Conservation (phyloP, 1,139 yeast species). For the Pichia norvegensis region DNA sequence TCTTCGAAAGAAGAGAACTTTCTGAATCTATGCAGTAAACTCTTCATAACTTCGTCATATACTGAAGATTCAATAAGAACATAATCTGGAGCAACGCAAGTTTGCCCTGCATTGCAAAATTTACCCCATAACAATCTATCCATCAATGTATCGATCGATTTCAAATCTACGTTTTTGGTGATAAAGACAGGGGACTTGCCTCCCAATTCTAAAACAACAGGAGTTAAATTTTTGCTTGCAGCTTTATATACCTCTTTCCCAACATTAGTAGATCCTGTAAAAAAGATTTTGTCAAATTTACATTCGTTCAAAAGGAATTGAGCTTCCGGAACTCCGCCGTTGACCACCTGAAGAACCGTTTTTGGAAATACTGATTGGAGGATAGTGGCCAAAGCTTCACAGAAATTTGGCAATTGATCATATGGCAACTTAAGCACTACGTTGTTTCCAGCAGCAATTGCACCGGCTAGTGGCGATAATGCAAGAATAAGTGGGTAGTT, state of each 20-base stretch:
- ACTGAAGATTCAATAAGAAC: conserved; percentile 54
- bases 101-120: conserved; percentile 79
- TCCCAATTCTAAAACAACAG: conserved; percentile 76
- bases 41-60: conserved; percentile 45
- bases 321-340: conserved; percentile 71
- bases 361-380: conserved; percentile 45
- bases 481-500: conserved; percentile 73
- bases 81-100: conserved; percentile 87
- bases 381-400: conserved; percentile 49
- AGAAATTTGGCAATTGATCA: conserved; percentile 62
- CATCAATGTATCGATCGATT: conserved; percentile 45
- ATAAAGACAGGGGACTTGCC: conserved; percentile 87
- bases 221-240: conserved; percentile 81
- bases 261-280: conserved; percentile 74
- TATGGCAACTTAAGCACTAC: conserved; percentile 69
- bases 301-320: conserved; percentile 50
- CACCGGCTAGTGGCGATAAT: conserved; percentile 65
- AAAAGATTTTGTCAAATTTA: conserved; percentile 74
- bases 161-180: conserved; percentile 37
- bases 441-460: conserved; percentile 81
- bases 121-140: conserved; percentile 72
- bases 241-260: conserved; percentile 73
- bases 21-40: conserved; percentile 37
- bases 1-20: conserved; percentile 37
- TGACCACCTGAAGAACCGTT: conserved; percentile 52